Base-by-base conservation (phyloP, 164 flowering plant species). In the Cinnamomum chago region DNA sequence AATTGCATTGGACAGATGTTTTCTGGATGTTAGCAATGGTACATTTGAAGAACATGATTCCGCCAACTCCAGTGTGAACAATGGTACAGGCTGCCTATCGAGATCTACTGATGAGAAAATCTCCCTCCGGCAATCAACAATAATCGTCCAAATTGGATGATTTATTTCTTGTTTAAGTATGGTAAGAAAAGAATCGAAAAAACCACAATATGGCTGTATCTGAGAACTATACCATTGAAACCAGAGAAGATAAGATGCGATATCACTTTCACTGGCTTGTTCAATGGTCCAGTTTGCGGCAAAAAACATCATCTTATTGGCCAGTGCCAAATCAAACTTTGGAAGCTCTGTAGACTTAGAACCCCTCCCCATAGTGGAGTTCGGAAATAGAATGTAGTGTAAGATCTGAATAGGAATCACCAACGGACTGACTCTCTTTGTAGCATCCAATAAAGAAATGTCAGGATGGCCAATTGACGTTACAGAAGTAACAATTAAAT, bases 231-330 rank as follows among this genome's bases (percentile, higher is more conserved):
- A 82, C 90, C 90, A 87, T 66, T 79, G 76, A 77, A 96, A 84
- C 89, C 91, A 89, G 25, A 70, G 72, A 77, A 86, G 77, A 81
- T 94, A 90, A 22, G 92, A 84, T 18, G 76, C 35, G 58, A 87
- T 75, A 81, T 94, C 97, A 77, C 73, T 78, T 76, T 83, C 90
- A 72, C 83, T 82, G 22, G 90, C 99, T 78, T 92, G 98, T 78
- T 94, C 97, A 62, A 92, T 76, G 10, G 83, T 73, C 99, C 99
- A 96, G 70, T 82, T 87, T 67, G 91, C 94, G 77, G 97, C 97
- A 89, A 86, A 88, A 3, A 81, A 77, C 15, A 94, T 79, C 91
- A 83, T 86, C 72, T 87, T 87, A 28, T 82, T 74, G 22, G 75
- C 75, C 73, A 83, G 68, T 27, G 62, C 79, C 58, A 70, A 33